These are phyloP conservation scores for Flagelloscypha sp. DNA, from an alignment of 768 basidiomycete species.

Conservation along the genomic window DNA sequence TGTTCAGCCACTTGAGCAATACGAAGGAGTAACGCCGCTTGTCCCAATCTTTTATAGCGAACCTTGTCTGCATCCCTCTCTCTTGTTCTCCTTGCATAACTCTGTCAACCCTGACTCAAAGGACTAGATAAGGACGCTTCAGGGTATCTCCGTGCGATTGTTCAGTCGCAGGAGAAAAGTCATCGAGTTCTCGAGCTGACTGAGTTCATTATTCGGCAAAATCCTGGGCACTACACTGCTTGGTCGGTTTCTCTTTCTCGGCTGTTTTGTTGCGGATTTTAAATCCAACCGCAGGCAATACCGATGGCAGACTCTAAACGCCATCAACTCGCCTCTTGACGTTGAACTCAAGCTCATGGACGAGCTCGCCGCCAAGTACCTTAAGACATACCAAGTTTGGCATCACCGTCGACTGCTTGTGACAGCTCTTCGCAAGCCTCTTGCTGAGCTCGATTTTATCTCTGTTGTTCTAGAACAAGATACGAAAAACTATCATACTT, in stretches of 20 bases:
- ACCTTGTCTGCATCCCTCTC: constrained; percentile 57
- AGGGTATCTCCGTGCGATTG: constrained; percentile 83
- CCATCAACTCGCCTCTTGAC: constrained; percentile 58
- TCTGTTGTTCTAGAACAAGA: constrained; percentile 64
- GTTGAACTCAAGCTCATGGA: constrained; percentile 81
- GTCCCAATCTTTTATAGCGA: constrained; percentile 88
- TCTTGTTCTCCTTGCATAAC: constrained; percentile 2
- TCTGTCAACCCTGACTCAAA: constrained; percentile 3
- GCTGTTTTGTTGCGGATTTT: constrained; percentile 1
- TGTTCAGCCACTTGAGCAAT: constrained; percentile 70
- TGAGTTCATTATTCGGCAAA: constrained; percentile 79
- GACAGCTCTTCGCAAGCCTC: constrained; percentile 41
- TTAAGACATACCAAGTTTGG: constrained; percentile 99
- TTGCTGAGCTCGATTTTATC: constrained; percentile 75
- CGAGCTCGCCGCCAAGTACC: constrained; percentile 68
- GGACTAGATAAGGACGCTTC: constrained; percentile 83
- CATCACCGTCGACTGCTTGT: constrained; percentile 80
- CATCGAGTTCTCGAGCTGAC: constrained; percentile 79
- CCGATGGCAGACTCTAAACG: constrained; percentile 79
- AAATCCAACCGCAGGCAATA: constrained; percentile 65
- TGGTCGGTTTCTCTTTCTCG: constrained; percentile 50
- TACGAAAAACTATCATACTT: constrained; percentile 97
- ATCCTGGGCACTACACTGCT: constrained; percentile 95
- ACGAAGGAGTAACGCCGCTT: constrained; percentile 68
- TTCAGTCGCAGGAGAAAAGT: constrained; percentile 71